Evolutionary conservation across 148 eudicot genomes (phyloP).

Genomic region (Agrostemma githago): DNA sequence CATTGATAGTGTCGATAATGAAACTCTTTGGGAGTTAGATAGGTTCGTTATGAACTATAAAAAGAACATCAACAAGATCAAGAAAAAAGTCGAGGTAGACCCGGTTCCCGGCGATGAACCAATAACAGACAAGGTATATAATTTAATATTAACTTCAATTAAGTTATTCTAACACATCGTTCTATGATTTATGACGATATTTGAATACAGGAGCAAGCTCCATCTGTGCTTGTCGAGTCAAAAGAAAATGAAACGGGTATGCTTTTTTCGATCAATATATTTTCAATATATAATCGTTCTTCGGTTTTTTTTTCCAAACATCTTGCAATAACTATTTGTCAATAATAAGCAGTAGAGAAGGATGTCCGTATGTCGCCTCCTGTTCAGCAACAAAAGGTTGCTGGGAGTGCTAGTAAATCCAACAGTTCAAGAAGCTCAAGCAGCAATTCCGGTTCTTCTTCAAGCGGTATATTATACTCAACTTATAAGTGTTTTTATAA

Average conservation of each 20-base stretch:
- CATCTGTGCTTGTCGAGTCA: slow-evolving; percentile 30
- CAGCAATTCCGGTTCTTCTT: slow-evolving; percentile 72
- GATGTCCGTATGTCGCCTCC: slow-evolving; percentile 35
- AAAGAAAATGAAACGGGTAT: slow-evolving; percentile 55
- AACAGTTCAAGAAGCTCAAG: slow-evolving; percentile 57
- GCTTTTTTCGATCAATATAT: background rate
- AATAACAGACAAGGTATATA: slow-evolving; percentile 42
- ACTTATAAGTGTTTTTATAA: background rate
- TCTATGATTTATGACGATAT: background rate
- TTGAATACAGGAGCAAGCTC: slow-evolving; percentile 36
- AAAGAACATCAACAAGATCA: slow-evolving; percentile 79
- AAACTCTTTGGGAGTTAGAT: slow-evolving; percentile 98
- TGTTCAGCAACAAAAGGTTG: slow-evolving; percentile 38
- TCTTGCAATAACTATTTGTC: background rate
- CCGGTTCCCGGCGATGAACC: slow-evolving; percentile 37
- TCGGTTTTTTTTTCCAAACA: background rate
- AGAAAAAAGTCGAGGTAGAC: slow-evolving; percentile 52
- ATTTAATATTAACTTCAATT: background rate
- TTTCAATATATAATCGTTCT: background rate
- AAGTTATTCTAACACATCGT: background rate
- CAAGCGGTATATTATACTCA: slow-evolving; percentile 42
- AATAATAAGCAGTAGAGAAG: slow-evolving; percentile 38
- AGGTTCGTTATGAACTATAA: slow-evolving; percentile 75
- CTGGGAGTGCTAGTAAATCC: slow-evolving; percentile 41
- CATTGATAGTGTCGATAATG: slow-evolving; percentile 80